Evolutionary conservation across 2,329 filamentous ascomycete species (phyloP).

Genomic region (Cyphellophora attinorum): DNA sequence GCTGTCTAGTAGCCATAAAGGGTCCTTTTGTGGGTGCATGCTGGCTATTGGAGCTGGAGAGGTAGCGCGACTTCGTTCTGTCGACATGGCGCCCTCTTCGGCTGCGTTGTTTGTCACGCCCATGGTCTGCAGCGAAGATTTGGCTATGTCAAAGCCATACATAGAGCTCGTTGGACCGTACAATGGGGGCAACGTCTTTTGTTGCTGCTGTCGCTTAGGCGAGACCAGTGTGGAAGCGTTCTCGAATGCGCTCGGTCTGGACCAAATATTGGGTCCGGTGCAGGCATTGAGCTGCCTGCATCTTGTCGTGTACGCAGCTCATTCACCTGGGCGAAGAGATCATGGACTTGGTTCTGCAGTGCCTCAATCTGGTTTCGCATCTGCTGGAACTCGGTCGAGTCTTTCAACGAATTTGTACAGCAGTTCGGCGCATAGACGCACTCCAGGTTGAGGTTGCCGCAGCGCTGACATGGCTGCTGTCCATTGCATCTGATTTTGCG

Average conservation of each 20-base stretch:
- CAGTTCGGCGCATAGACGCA: conserved; percentile 59
- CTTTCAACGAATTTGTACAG: conserved; percentile 72
- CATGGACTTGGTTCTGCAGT: conserved; percentile 76
- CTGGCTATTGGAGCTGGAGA: conserved; percentile 29
- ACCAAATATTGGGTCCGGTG: conserved; percentile 12
- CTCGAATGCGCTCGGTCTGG: conserved; percentile 13
- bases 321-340: conserved; percentile 63
- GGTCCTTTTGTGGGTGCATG: conserved; percentile 52
- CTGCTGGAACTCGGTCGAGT: conserved; percentile 81
- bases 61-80: conserved; percentile 42
- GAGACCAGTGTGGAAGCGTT: conserved; percentile 18
- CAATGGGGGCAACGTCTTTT: conserved; percentile 55
- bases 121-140: conserved; percentile 80
- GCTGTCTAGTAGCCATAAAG: conserved; percentile 67
- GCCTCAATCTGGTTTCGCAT: conserved; percentile 65
- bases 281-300: conserved; percentile 11
- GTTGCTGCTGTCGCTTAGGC: conserved; percentile 32
- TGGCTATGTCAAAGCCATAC: conserved; percentile 79
- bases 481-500: conserved; percentile 61
- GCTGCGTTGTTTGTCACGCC: conserved; percentile 60
- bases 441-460: conserved; percentile 54
- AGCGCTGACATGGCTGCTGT: conserved; percentile 54
- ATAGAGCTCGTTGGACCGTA: conserved; percentile 77
- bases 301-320: conserved; percentile 46
- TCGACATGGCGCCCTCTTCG: conserved; percentile 48